Base-by-base conservation (phyloP, 169 alveolate genomes). In the Ichthyophthirius multifiliis region DNA sequence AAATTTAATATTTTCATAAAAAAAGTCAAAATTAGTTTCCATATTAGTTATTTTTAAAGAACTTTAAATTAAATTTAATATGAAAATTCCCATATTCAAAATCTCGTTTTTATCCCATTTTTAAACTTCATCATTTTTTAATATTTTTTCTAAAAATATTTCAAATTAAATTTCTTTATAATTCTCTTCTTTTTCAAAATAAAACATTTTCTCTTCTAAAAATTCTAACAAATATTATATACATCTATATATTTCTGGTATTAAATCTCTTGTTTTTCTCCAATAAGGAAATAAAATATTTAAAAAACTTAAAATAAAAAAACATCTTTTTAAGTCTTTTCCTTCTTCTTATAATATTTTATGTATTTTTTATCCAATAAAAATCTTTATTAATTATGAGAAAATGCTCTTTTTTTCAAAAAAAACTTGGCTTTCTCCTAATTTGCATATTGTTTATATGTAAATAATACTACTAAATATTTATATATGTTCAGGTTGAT, bases 21-120 rank as follows among this genome's bases (percentile, higher is more conserved):
- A 37, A 7, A 67, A 37, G 41, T 67, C 77, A 67, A 34, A 37
- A 39, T 67, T 67, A 9, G 77, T 37, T 12, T 67, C 77, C 35
- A 41, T 67, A 16, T n/a, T 39, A 18, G 43, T 34, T 5, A 67
- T 67, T 39, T 67, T 67, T 18, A 67, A 34, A 30, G 46, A 6
- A 5, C 41, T 18, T 5, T 67, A n/a, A 32, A 67, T 18, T 6
- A 34, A 67, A 37, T 67, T 67, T 7, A 35, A 16, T n/a, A 67
- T 37, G 2, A 20, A n/a, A 12, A 20, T 62, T 18, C 35, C 18
- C 13, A 35, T 23, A 20, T 27, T 18, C 9, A 18, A 34, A 34
- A 31, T 39, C n/a, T 67, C 48, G 18, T 18, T n/a, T 7, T 41
- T 41, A n/a, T 16, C 18, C 13, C 12, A 3, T 37, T 37, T 34